Evolutionary conservation across 2,329 filamentous ascomycete genomes (phyloP), one percentile per base, ranked within the genome.

Genomic region (Cercospora sesami): DNA sequence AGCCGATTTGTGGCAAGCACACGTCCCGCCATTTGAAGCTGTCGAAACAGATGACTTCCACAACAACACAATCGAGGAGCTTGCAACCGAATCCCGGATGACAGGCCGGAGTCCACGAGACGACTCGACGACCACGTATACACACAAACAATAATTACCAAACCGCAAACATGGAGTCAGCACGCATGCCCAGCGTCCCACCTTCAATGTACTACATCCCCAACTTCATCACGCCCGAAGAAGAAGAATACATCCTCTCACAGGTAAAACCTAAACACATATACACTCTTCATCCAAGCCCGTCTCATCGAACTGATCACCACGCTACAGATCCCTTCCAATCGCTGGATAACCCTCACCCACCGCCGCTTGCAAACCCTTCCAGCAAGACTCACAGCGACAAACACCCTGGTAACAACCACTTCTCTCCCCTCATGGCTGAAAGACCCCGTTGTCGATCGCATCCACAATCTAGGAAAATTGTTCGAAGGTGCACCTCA

Each of bases 321-420:
- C 55, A 57, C 55, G 30, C 21, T 12, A 31, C 55, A 83, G 81
- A 83, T 85, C 3, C 82, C 83, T 7, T 66, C 80, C 14, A 80
- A 82, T 45, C 86, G 89, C 77, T 99, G 95, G 94, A 94, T 92
- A 70, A 86, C 90, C 60, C 89, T 99, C 65, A 88, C 90, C n/a
- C 92, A 93, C 79, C 91, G 95, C 65, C 90, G 94, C 51, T 87
- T 99, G 0, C 94, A 98, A 83, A 92, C 92, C 0, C 93, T 94
- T 86, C 95, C 94, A 1, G 95, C 92, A 2, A 87, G 92, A 66
- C 87, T 98, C 9, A 90, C 92, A 39, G 87, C 89, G 64, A 86
- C 80, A 8, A 87, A 97, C 78, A 90, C 87, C 16, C 86, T 99
- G 1, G 84, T 98, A 26, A 88, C 90, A 63, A 85, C 89, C 2